Evolutionary conservation across 805 yeast species (phyloP).

Genomic region (Metschnikowia cerradonensis): DNA sequence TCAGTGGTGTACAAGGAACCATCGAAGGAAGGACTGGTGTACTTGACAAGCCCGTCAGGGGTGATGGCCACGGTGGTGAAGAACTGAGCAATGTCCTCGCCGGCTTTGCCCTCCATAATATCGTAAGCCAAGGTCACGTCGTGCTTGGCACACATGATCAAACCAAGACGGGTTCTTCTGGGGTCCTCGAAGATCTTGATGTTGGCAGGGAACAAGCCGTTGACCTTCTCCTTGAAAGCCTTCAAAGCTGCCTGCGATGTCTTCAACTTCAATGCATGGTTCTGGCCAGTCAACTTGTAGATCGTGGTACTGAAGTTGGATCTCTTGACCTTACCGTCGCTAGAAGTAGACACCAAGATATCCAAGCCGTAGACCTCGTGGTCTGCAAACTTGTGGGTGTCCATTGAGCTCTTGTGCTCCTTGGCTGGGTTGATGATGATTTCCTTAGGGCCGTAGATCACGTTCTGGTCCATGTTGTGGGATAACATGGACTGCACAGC

Average conservation of each 20-base stretch:
- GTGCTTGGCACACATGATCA: slow-evolving; percentile 68
- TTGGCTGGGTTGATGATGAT: slow-evolving; percentile 72
- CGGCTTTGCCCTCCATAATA: slow-evolving; percentile 62
- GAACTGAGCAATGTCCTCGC: slow-evolving; percentile 63
- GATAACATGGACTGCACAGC: slow-evolving; percentile 77
- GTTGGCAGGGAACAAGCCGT: slow-evolving; percentile 62
- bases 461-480: slow-evolving; percentile 65
- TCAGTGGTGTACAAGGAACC: slow-evolving; percentile 49
- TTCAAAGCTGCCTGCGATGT: slow-evolving; percentile 62
- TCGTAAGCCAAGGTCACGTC: slow-evolving; percentile 65
- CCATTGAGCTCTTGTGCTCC: slow-evolving; percentile 59
- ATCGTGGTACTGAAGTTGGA: slow-evolving; percentile 62
- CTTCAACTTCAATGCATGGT: slow-evolving; percentile 66
- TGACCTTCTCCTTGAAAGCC: slow-evolving; percentile 63
- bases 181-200: slow-evolving; percentile 64
- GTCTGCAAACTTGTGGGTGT: slow-evolving; percentile 62
- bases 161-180: slow-evolving; percentile 68
- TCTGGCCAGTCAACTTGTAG: slow-evolving; percentile 66
- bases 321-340: slow-evolving; percentile 61
- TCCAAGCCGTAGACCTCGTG: slow-evolving; percentile 78
- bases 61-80: slow-evolving; percentile 75
- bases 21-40: slow-evolving; percentile 54
- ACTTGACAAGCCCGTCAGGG: slow-evolving; percentile 64
- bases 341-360: slow-evolving; percentile 59
- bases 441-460: slow-evolving; percentile 70